A percentile compares a stretch with the other conserved stretches of the same genome.
Conservation (phyloP, 2,329 filamentous ascomycete genomes). For the Diaporthe vexans region DNA sequence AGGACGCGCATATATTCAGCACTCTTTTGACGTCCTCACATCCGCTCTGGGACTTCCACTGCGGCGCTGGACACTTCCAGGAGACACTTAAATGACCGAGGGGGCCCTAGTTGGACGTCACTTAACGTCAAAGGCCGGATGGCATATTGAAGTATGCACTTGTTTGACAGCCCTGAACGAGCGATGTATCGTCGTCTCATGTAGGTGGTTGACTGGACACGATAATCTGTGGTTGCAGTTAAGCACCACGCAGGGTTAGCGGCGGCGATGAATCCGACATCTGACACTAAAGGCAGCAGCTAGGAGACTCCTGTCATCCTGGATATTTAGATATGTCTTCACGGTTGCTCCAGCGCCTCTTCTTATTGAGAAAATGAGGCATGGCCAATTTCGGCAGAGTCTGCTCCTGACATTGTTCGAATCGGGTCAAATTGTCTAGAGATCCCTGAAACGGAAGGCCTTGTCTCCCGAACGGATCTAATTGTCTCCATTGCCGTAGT, state of each 20-base stretch:
- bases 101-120: neutral
- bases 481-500: neutral
- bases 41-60: constrained; percentile 19
- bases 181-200: constrained; percentile 8
- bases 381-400: neutral
- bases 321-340: neutral
- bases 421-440: neutral
- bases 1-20: neutral
- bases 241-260: constrained; percentile 25
- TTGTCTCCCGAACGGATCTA: constrained; percentile 14
- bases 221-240: constrained; percentile 13
- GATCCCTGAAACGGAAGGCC: constrained; percentile 16
- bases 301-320: neutral
- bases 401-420: neutral
- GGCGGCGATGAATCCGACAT: constrained; percentile 29
- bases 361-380: neutral
- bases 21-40: neutral
- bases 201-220: neutral
- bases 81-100: constrained; percentile 26
- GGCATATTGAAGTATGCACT: constrained; percentile 19
- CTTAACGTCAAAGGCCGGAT: neutral
- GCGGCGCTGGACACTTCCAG: neutral
- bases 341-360: neutral
- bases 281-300: constrained; percentile 10
- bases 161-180: constrained; percentile 3